These are phyloP conservation scores for Rhynchosporium secalis DNA, from an alignment of 2,329 filamentous ascomycete genomes.

Conservation along the genomic window DNA sequence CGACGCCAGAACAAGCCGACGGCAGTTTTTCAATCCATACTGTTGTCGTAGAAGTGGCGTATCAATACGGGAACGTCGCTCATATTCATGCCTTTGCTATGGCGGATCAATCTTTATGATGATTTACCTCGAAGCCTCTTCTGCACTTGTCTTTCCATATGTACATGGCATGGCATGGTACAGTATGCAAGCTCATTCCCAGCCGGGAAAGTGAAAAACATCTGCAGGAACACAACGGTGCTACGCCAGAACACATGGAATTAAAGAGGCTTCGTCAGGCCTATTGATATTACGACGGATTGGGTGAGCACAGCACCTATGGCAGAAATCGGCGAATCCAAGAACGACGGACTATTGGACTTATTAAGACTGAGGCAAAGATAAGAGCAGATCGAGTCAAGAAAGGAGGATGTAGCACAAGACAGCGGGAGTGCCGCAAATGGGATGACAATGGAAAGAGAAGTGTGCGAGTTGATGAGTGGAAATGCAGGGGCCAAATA, in stretches of 20 bases:
- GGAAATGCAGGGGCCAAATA: slow-evolving; percentile 1
- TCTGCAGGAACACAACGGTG: slow-evolving; percentile 20
- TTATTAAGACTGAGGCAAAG: neutral
- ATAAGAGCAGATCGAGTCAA: neutral
- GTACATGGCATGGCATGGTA: neutral
- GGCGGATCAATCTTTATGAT: slow-evolving; percentile 8
- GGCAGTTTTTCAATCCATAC: neutral
- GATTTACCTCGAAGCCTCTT: neutral
- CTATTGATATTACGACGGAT: neutral
- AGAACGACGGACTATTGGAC: neutral
- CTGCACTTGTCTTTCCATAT: neutral
- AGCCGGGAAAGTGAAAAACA: slow-evolving; percentile 4
- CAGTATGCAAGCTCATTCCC: slow-evolving; percentile 2
- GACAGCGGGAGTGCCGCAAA: no score
- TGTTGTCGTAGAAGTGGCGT: neutral
- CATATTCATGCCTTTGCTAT: slow-evolving; percentile 2
- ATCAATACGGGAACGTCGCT: slow-evolving; percentile 15
- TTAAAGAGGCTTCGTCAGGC: neutral
- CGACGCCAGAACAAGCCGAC: neutral
- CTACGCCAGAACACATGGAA: slow-evolving; percentile 2
- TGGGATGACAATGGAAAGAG: neutral
- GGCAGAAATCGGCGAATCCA: neutral
- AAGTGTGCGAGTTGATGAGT: slow-evolving; percentile 16
- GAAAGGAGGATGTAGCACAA: neutral
- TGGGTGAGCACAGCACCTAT: neutral